Evolutionary conservation across 1,284 basidiomycete genomes (phyloP).

Genomic region (Gastroboletus turbinatus): DNA sequence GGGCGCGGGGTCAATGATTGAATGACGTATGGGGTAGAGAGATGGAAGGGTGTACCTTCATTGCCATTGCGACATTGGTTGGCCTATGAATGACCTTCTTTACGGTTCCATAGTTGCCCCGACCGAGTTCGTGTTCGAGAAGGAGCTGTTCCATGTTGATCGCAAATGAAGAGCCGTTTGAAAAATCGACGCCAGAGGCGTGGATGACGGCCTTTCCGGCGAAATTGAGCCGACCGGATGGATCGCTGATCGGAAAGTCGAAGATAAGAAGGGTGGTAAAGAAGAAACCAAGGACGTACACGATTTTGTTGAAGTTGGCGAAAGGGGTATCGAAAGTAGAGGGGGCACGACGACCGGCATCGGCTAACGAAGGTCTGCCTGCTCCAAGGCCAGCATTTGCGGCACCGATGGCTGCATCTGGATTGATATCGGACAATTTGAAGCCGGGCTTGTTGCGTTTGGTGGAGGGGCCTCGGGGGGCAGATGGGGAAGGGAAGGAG

Average conservation of each 20-base stretch:
- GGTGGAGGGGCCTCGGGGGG: constrained; percentile 39
- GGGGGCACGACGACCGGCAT: constrained; percentile 44
- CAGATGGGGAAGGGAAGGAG: constrained; percentile 32
- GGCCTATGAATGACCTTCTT: constrained; percentile 94
- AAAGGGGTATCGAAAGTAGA: constrained; percentile 75
- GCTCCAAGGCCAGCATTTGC: constrained; percentile 68
- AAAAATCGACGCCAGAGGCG: constrained; percentile 92
- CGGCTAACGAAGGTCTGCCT: constrained; percentile 53
- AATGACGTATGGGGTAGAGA: constrained; percentile 10
- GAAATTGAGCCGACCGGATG: constrained; percentile 92
- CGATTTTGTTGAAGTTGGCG: constrained; percentile 91
- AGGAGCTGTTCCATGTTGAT: constrained; percentile 97
- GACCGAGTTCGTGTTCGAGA: constrained; percentile 89
- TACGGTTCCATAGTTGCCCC: constrained; percentile 97
- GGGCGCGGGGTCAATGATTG: background rate
- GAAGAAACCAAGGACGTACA: constrained; percentile 54
- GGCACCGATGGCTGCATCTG: constrained; percentile 48
- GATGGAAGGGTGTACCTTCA: constrained; percentile 71
- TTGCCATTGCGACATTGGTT: constrained; percentile 95
- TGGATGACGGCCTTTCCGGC: constrained; percentile 92
- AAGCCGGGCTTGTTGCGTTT: constrained; percentile 60
- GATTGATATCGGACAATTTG: constrained; percentile 62
- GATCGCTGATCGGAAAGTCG: constrained; percentile 60
- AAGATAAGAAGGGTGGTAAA: constrained; percentile 5
- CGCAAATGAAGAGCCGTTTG: constrained; percentile 87